These are phyloP conservation scores for Paraphaeosphaeria sporulosa DNA, from an alignment of 2,329 filamentous ascomycete genomes.

Conservation along the genomic window DNA sequence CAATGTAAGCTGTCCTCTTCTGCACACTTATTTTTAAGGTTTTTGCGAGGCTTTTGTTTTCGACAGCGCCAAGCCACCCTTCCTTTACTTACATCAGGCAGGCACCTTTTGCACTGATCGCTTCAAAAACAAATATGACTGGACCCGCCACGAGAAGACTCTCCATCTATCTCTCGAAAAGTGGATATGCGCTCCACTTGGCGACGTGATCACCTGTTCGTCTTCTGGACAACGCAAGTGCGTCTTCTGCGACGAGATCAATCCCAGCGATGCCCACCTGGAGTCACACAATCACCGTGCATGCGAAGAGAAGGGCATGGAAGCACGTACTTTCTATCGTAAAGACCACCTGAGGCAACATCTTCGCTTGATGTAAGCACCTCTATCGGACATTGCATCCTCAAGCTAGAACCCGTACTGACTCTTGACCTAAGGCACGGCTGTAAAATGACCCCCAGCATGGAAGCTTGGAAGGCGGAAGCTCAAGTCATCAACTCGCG, in stretches of 20 bases:
- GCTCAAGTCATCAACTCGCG: constrained; percentile 62
- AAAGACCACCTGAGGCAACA: constrained; percentile 71
- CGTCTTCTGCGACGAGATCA: constrained; percentile 64
- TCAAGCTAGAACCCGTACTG: neutral
- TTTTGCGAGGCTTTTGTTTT: neutral
- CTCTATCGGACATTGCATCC: neutral
- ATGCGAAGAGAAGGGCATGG: constrained; percentile 71
- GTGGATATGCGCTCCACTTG: constrained; percentile 65
- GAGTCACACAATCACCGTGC: constrained; percentile 66
- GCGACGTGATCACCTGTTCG: constrained; percentile 64
- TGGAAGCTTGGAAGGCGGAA: constrained; percentile 70
- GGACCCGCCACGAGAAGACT: constrained; percentile 51
- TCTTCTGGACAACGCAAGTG: constrained; percentile 64
- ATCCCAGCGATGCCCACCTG: constrained; percentile 64
- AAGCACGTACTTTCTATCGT: constrained; percentile 69
- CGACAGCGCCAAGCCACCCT: neutral
- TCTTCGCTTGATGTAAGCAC: constrained; percentile 59
- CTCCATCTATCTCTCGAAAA: constrained; percentile 50
- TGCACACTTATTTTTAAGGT: neutral
- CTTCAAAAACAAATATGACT: constrained; percentile 52
- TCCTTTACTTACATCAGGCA: neutral
- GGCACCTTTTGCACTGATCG: constrained; percentile 49
- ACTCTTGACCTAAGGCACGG: constrained; percentile 51
- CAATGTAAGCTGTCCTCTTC: constrained; percentile 31
- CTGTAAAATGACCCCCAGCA: constrained; percentile 66